Evolutionary conservation across 2,329 filamentous ascomycete species (phyloP), one percentile per base, ranked within the genome.

Genomic region (Claviceps sp.): DNA sequence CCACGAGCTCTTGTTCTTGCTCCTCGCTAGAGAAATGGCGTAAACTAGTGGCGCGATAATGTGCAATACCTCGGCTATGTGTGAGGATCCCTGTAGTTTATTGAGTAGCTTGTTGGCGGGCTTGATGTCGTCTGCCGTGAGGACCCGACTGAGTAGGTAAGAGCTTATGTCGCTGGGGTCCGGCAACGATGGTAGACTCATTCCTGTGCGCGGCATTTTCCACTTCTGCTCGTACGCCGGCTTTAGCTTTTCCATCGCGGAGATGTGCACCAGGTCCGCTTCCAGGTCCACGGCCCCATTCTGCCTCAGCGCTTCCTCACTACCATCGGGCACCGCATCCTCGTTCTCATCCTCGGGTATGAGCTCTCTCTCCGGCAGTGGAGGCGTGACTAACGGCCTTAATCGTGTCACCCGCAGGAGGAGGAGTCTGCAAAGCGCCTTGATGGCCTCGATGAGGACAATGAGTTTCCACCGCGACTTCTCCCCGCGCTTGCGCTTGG

Each of bases 101-200:
- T 94, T 90, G n/a, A 97, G 75, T 6, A 98, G 78, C 50, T 86
- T 83, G 38, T 85, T 84, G 0, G 93, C 88, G 0, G 91, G 87
- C 66, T 95, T 96, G 72, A 98, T 93, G 64, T 97, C 93, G 68
- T 98, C 93, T 8, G 93, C 88, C 0, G 88, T 95, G 46, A 98
- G 76, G 13, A 97, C 91, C 58, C 94, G 90, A 37, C 85, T 84
- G 23, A 95, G 80, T 4, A 98, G 79, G 66, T 95, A 98, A 45
- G 80, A 81, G 49, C 87, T 88, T 53, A 96, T 90, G 59, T 95
- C 88, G 50, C 83, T 78, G 1, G 85, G 79, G 52, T 85, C 83
- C 0, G 93, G 93, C 16, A 98, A 74, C 46, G 82, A 85, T 1
- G 93, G 91, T 46, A 98, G 77, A 26, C 82, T 86, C 59, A 95